phyloP scores from a whole-genome alignment of 441 rosid species.

The Populus hybrid region DNA sequence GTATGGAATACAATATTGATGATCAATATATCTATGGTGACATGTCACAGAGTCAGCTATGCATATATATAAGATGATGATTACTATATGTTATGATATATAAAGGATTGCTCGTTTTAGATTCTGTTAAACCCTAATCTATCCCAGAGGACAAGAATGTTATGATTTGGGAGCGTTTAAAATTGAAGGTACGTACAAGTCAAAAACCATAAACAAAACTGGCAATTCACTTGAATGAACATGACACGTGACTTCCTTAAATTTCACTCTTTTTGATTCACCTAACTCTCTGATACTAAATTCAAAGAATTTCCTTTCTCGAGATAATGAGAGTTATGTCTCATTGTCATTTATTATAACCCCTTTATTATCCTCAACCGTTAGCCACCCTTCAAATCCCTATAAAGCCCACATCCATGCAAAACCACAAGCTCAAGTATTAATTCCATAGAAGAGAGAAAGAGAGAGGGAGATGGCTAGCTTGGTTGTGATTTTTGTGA shows the following conservation, averaged over 20 bases:
- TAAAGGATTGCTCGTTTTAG: no score
- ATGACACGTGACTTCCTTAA: slow-evolving; percentile 11
- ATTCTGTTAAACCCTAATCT: no score
- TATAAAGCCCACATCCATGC: slow-evolving; percentile 28
- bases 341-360: slow-evolving; percentile 21
- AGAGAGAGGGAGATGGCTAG: slow-evolving; percentile 18
- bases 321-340: slow-evolving; percentile 25
- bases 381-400: slow-evolving; percentile 24
- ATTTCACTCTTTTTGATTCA: slow-evolving; percentile 21
- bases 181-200: neutral
- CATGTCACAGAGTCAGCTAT: no score
- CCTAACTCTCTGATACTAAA: slow-evolving; percentile 29
- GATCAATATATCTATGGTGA: no score
- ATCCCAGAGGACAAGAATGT: neutral
- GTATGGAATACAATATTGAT: no score
- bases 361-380: slow-evolving; percentile 32
- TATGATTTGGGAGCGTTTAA: neutral
- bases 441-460: neutral
- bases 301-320: slow-evolving; percentile 36
- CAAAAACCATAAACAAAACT: neutral
- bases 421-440: neutral
- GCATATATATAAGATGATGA: no score
- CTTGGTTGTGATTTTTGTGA: slow-evolving; percentile 19
- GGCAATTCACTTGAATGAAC: neutral
- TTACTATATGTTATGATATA: no score